A percentile compares a stretch with the other conserved stretches of the same genome.
Conservation (phyloP, 129 eudicot species). For the Saussurea involucrata region DNA sequence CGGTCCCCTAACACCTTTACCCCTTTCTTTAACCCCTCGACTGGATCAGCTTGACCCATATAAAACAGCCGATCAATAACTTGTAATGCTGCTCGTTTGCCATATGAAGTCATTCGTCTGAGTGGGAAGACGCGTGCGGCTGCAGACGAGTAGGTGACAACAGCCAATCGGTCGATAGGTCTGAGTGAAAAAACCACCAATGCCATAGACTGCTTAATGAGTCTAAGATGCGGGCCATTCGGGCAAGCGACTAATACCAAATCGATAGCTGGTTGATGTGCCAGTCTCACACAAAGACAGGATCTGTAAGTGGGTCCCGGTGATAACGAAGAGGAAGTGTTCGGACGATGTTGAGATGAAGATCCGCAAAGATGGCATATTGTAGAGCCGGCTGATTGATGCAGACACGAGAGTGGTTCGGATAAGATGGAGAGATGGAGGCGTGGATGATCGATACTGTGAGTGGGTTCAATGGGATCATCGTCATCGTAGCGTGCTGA, state of each 20-base stretch:
- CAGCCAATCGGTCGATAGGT: conserved; percentile 77
- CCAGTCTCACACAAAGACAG: conserved; percentile 52
- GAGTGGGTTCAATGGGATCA: conserved; percentile 76
- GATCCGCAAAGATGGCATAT: neutral
- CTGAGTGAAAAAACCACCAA: conserved; percentile 73
- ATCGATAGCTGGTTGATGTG: conserved; percentile 69
- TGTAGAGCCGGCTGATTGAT: conserved; percentile 7
- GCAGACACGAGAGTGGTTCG: conserved; percentile 17
- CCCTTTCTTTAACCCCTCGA: conserved; percentile 83
- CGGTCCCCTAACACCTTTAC: conserved; percentile 70
- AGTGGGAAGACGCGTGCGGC: conserved; percentile 88
- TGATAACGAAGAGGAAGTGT: conserved; percentile 18
- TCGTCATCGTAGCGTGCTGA: conserved; percentile 82
- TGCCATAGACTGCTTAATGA: conserved; percentile 82
- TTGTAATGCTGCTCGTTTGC: conserved; percentile 75
- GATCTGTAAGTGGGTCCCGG: conserved; percentile 30
- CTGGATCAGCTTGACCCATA: conserved; percentile 73
- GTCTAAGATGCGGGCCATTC: conserved; percentile 83
- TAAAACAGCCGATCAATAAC: conserved; percentile 74
- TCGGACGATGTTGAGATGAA: neutral
- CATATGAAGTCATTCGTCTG: conserved; percentile 78
- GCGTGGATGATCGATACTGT: conserved; percentile 43
- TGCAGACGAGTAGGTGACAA: conserved; percentile 77
- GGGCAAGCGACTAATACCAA: conserved; percentile 83
- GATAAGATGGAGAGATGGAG: conserved; percentile 52